Conservation (phyloP, 257 asterid genomes). For the Forsythia suspensa region DNA sequence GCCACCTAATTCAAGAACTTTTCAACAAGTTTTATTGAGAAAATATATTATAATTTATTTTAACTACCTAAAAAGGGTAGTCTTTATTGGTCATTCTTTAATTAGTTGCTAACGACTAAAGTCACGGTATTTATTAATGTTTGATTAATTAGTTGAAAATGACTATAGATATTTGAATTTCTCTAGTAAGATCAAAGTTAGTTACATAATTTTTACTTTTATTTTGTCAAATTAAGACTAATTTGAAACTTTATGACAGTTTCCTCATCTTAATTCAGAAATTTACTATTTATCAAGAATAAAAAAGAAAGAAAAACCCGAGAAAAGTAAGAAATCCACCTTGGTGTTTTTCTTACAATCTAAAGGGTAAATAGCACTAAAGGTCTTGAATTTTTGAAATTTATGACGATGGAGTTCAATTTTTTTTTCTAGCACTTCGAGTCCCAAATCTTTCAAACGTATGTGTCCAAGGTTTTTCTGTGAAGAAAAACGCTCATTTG, state of each 20-base stretch:
- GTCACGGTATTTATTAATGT: neutral
- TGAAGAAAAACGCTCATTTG: no score
- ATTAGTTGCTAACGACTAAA: neutral
- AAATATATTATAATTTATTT: neutral
- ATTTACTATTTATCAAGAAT: neutral
- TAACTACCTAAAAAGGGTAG: neutral
- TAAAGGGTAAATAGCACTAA: no score
- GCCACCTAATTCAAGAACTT: neutral
- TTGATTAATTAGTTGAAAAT: neutral
- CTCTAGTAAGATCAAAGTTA: neutral
- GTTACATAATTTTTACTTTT: neutral
- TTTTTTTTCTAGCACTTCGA: no score
- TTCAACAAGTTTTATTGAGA: neutral
- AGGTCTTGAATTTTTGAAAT: no score
- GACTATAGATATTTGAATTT: neutral
- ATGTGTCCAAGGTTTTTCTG: no score
- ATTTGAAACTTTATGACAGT: neutral
- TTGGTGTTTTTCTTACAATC: no score
- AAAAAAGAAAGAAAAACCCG: no score
- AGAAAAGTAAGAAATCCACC: no score
- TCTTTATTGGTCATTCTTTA: neutral
- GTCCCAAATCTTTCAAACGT: no score
- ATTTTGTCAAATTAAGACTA: neutral
- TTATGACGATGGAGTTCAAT: no score
- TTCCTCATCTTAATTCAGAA: neutral